Evolutionary conservation across 176 grass and related monocot genomes (phyloP), one percentile per base, ranked within the genome.

Genomic region (Rhynchospora breviuscula): DNA sequence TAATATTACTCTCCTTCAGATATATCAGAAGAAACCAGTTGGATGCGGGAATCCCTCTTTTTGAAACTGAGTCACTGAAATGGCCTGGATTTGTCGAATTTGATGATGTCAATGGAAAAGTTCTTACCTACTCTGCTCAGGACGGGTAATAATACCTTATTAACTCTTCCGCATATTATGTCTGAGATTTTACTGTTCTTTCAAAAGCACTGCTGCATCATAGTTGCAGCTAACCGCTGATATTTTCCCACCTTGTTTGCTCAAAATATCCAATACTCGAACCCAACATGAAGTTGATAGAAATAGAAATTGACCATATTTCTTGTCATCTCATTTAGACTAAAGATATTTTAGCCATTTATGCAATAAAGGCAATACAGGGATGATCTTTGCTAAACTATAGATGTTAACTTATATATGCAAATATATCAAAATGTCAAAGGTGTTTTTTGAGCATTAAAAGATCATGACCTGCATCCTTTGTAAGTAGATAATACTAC

Each of bases 61-160:
- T 97, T 83, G 94, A 88, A 88, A 85, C 89, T 6, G 92, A 97
- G 79, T 92, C 94, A 86, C 87, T 97, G 35, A 97, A 97, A 60
- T 97, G 94, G 94, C 92, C 94, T 88, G 94, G 94, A 79, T 97
- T 97, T 93, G 93, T 97, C 9, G 91, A 96, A 88, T 96, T 96
- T 88, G 91, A 96, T 87, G 94, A 97, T 92, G 94, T 97, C 29
- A 97, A 97, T 88, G 94, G 90, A 46, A 97, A 97, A 92, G 92
- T 92, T 54, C 90, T 97, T 46, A 92, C 92, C 13, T 97, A 94
- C 71, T 97, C 94, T n/a, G 91, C 94, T 29, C 91, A 94, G 81
- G 88, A 97, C 89, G 83, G 94, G 94, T 97, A 91, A 80, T 9
- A 35, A 22, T 83, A 21, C 22, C 80, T 80, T 58, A 53, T 82